Conservation (phyloP, 2,329 filamentous ascomycete species). For the Golovinomyces cichoracearum region DNA sequence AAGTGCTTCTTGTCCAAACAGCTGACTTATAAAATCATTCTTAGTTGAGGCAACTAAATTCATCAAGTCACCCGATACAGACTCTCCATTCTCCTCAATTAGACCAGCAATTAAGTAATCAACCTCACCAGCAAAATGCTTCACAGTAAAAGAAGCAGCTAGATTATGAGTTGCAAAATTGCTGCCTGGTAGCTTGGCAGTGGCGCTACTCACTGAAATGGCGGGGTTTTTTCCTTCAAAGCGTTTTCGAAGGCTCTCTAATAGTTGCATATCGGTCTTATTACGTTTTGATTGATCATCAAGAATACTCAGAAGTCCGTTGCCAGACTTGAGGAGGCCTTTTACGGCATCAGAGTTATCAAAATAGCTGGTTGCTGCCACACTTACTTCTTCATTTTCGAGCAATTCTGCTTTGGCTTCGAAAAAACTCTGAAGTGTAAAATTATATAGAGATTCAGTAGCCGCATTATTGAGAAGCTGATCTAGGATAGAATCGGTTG, state of each 20-base stretch:
- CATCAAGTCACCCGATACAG: conserved; percentile 86
- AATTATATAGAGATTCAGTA: conserved; percentile 73
- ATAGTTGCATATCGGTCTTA: conserved; percentile 64
- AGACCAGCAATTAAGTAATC: conserved; percentile 74
- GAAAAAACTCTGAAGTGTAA: conserved; percentile 87
- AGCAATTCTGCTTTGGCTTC: conserved; percentile 80
- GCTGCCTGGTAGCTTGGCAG: conserved; percentile 54
- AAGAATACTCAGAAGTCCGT: conserved; percentile 76
- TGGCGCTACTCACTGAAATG: conserved; percentile 52
- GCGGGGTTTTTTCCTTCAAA: conserved; percentile 88
- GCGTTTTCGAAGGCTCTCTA: conserved; percentile 73
- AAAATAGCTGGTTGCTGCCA: conserved; percentile 85
- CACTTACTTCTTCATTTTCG: conserved; percentile 75
- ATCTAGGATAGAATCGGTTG: conserved; percentile 65
- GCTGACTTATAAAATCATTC: conserved; percentile 63
- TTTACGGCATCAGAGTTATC: conserved; percentile 90
- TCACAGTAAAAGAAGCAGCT: conserved; percentile 61
- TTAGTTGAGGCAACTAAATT: conserved; percentile 74
- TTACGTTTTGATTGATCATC: conserved; percentile 87
- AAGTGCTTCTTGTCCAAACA: conserved; percentile 89
- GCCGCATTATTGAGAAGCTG: conserved; percentile 89
- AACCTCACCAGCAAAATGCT: conserved; percentile 88
- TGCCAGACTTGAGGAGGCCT: conserved; percentile 72
- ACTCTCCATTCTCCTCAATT: conserved; percentile 84
- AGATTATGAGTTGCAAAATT: conserved; percentile 72